Conservation (phyloP, 2,329 filamentous ascomycete species). For the Monosporascus cannonballus region DNA sequence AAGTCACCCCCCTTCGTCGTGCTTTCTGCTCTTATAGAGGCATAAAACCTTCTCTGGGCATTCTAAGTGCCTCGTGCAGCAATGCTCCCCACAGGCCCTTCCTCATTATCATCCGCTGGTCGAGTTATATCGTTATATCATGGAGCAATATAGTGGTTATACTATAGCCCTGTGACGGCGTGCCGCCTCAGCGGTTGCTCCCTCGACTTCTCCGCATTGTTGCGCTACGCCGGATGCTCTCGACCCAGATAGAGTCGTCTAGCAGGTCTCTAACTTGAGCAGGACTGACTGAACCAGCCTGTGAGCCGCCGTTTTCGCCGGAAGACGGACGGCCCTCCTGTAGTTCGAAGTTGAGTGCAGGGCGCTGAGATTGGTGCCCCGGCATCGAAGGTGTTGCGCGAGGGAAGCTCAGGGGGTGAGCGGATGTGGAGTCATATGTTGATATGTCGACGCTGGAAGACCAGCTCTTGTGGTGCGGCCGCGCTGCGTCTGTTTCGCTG, state of each 20-base stretch:
- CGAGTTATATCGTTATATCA: conserved; percentile 6
- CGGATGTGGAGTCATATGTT: conserved; percentile 33
- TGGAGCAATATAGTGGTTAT: conserved; percentile 4
- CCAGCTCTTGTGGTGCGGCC: conserved; percentile 35
- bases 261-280: conserved; percentile 78
- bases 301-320: conserved; percentile 43
- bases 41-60: conserved; percentile 1
- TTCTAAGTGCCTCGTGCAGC: conserved; percentile 1
- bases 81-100: not conserved
- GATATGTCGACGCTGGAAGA: conserved; percentile 38
- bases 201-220: conserved; percentile 49
- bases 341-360: conserved; percentile 54
- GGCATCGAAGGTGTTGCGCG: conserved; percentile 36
- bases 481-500: conserved; percentile 28
- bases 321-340: conserved; percentile 36
- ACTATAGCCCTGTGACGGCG: not conserved
- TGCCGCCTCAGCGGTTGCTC: conserved; percentile 17
- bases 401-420: conserved; percentile 50
- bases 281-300: conserved; percentile 65
- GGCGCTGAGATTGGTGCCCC: conserved; percentile 38
- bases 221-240: conserved; percentile 84
- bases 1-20: conserved; percentile 8
- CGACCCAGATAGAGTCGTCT: conserved; percentile 86
- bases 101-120: not conserved
- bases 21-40: conserved; percentile 1